Base-by-base conservation (phyloP, 2,329 filamentous ascomycete genomes). In the Diaporthe sp. region DNA sequence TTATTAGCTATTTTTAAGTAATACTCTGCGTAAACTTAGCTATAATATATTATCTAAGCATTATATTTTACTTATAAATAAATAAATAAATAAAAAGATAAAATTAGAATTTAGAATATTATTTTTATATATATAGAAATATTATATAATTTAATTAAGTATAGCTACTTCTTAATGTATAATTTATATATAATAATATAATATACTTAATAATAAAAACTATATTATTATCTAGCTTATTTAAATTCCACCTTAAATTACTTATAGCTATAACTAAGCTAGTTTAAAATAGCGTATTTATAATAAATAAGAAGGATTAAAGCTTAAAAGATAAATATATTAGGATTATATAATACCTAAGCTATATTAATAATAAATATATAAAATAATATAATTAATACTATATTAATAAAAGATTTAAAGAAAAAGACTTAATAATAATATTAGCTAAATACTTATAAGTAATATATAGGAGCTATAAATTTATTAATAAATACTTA, bases 11-110 rank as follows among this genome's bases (percentile, higher is more conserved):
- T 9, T 37, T 37, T 37, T 37, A 37, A 37, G 1, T 10, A 10
- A 2, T 1, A 2, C 34, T 37, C 10, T 37, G 2, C 10, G 0
- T 37, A 2, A 37, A 37, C 34, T 8, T 37, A 9, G 2, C 10
- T 9, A 5, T 46, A 46, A 70, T 22, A 39, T 42, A 70, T 44
- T 67, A 37, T 7, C 6, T 31, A 19, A 37, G n/a, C 0, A 51
- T 51, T n/a, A n/a, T 39, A 69, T 46, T 37, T 55, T 53, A 53
- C 1, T 10, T 69, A 28, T 53, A 53, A 55, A 51, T 69, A 49
- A 69, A 28, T 69, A 69, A 39, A 9, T 69, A 34, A 42, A 69
- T 39, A 39, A 25, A 31, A 19, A 6, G 4, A n/a, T n/a, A 15
- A n/a, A 31, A 37, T 8, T 17, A 53, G 2, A 37, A 13, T 7